Conservation (phyloP, 163 green algal genomes). For the Prototheca stagnorum region DNA sequence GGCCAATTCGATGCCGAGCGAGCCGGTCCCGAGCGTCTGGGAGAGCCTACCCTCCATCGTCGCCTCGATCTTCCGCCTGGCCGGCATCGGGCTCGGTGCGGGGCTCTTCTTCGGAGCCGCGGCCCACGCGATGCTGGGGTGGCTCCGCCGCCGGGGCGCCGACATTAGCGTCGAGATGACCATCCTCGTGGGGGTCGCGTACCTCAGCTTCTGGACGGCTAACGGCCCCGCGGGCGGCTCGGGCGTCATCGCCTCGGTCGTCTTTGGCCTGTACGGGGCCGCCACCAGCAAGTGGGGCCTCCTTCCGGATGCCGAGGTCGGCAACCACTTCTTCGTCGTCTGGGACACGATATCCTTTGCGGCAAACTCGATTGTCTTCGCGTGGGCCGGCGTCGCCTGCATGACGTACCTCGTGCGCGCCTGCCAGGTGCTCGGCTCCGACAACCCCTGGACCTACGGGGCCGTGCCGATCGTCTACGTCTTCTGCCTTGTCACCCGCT, state of each 20-base stretch:
- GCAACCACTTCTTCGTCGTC: constrained; percentile 75
- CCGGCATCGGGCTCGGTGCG: constrained; percentile 18
- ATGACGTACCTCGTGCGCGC: no score
- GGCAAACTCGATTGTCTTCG: constrained; percentile 72
- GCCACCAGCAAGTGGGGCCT: constrained; percentile 40
- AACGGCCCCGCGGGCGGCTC: constrained; percentile 24
- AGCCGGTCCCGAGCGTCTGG: constrained; percentile 9
- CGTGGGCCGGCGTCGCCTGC: constrained; percentile 54
- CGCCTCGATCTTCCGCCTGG: constrained; percentile 12
- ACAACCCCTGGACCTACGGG: constrained; percentile 10
- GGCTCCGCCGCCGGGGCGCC: constrained; percentile 32
- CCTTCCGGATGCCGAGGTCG: neutral
- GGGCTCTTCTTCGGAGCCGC: constrained; percentile 31
- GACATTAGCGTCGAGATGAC: constrained; percentile 33
- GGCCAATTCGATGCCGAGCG: neutral
- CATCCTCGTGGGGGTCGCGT: constrained; percentile 47
- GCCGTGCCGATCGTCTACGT: constrained; percentile 42
- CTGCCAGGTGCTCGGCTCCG: constrained; percentile 1
- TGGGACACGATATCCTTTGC: constrained; percentile 53
- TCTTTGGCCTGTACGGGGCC: constrained; percentile 65
- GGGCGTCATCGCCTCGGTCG: constrained; percentile 63
- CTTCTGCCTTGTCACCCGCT: constrained; percentile 33
- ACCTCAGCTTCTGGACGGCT: constrained; percentile 60
- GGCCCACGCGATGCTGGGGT: constrained; percentile 30
- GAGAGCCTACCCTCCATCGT: constrained; percentile 14